Evolutionary conservation across 176 grass and related monocot genomes (phyloP), one percentile per base, ranked within the genome.

Genomic region (Luzula sylvatica): DNA sequence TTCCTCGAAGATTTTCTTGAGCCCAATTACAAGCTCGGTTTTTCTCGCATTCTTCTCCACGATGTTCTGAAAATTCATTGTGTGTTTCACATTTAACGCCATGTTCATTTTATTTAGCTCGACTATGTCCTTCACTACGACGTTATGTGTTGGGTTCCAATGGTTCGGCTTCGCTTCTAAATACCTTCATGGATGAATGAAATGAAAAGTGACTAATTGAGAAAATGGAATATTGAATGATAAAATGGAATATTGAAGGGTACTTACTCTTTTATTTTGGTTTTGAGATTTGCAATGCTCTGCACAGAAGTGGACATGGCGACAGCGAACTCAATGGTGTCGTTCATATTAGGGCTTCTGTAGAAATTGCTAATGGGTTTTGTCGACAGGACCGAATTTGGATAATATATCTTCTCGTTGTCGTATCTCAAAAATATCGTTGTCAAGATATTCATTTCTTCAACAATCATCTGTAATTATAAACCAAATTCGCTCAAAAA

Each of bases 391-490:
- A 90, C 92, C 2, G 92, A 76, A 71, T 98, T 98, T 45, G 92
- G 85, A 63, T 98, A 98, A 65, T 83, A 98, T 62, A 98, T 65
- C 66, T 98, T 98, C 75, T 90, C 85, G 39, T 86, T 89, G 55
- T 96, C 84, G 55, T 86, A 68, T 69, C 76, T 85, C 71, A 96
- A 50, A 23, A 96, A 82, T 30, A 88, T 67, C n/a, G 90, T 96
- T 22, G 90, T 96, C 22, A 96, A 66, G 72, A 96, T 96, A 71
- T 96, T 89, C 90, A 96, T 96, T 86, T 96, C 90, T 79, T 96
- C 90, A 1, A 96, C 84, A 70, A 67, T 46, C 90, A 96, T 89
- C 90, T 96, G 73, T 27, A 25, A 72, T 60, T 47, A 35, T 35
- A 35, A 35, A 35, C 30, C 30, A 9, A 35, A 35, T 7, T 35